phyloP scores from a whole-genome alignment of 768 basidiomycete species.

The Lentinula detonsa region DNA sequence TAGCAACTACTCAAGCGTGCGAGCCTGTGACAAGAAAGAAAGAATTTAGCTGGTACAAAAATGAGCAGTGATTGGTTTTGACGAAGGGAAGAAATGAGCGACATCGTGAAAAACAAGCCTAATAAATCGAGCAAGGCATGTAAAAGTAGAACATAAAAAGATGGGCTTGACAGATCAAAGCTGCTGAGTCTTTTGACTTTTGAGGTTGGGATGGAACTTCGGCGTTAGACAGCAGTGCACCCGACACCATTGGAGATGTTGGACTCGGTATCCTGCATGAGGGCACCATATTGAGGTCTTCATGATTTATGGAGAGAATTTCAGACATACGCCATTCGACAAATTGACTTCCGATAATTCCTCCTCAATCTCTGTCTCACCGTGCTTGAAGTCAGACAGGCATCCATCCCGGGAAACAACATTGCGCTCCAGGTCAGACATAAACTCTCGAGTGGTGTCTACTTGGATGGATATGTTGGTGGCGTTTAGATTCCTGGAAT shows the following conservation, averaged over 20 bases:
- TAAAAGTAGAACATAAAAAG: conserved; percentile 34
- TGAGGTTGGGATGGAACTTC: conserved; percentile 12
- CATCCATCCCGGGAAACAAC: neutral
- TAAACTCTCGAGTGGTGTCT: conserved; percentile 3
- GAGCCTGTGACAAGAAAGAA: too few relatives aligned
- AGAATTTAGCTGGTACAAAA: too few relatives aligned
- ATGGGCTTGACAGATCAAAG: too few relatives aligned
- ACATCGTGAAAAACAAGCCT: too few relatives aligned
- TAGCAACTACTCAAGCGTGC: too few relatives aligned
- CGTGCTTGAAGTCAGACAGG: neutral
- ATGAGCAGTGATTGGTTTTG: too few relatives aligned
- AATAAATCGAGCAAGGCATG: conserved; percentile 12
- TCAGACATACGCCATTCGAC: neutral
- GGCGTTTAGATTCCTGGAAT: neutral
- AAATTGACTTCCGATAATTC: neutral
- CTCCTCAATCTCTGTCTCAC: neutral
- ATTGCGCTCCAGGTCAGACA: neutral
- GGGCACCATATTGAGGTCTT: neutral
- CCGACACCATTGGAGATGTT: neutral
- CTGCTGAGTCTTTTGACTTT: neutral
- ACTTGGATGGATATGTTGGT: conserved; percentile 8
- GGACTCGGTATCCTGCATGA: neutral
- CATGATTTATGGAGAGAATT: neutral
- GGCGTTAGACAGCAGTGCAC: neutral
- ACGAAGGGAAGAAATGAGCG: too few relatives aligned